Conservation (phyloP, 257 asterid species). For the Solanum chiquidenum region DNA sequence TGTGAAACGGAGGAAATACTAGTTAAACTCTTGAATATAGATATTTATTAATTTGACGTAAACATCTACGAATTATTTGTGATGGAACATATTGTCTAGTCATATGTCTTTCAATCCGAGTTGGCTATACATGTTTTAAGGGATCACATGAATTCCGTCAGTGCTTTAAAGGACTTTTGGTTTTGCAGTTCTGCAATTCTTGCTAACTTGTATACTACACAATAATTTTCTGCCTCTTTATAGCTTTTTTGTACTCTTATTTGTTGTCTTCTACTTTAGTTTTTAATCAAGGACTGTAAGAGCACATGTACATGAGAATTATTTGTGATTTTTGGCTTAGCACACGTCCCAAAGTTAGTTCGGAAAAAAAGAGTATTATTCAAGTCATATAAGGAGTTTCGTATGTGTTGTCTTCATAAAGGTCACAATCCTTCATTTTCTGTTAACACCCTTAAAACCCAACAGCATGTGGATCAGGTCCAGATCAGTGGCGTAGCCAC, state of each 20-base stretch:
- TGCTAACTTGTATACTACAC: background rate
- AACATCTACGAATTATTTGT: background rate
- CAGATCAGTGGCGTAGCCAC: too few relatives aligned
- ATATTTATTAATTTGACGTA: background rate
- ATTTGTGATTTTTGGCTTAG: background rate
- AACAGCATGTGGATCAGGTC: too few relatives aligned
- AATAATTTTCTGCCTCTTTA: background rate
- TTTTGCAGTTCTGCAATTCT: conserved; percentile 1
- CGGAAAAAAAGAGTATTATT: background rate
- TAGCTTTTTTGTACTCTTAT: background rate
- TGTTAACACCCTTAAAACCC: too few relatives aligned
- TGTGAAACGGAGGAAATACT: too few relatives aligned
- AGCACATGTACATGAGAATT: background rate
- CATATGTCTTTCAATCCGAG: background rate
- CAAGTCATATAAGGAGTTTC: too few relatives aligned
- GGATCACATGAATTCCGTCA: background rate
- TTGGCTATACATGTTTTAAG: background rate
- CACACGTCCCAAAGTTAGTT: rapidly evolving
- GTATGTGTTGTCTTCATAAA: background rate
- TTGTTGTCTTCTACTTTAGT: background rate
- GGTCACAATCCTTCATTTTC: background rate
- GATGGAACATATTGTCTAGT: background rate
- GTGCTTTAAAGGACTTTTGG: background rate
- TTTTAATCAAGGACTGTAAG: background rate
- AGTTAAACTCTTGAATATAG: too few relatives aligned